Conservation (phyloP, 352 stramenopile species). For the Phytopythium boreale region DNA sequence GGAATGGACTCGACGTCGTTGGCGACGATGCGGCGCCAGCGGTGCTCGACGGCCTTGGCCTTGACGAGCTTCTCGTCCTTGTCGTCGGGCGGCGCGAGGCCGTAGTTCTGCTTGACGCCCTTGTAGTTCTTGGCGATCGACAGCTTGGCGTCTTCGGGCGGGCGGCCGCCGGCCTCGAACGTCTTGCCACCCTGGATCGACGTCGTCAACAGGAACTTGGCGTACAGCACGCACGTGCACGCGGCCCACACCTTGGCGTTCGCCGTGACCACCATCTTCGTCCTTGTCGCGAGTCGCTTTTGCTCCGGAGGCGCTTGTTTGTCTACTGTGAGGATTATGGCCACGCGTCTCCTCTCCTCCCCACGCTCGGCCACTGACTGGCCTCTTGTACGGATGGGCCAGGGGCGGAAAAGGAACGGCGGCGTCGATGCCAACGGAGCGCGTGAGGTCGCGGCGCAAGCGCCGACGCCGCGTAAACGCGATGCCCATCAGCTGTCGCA, state of each 20-base stretch:
- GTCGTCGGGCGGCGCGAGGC: slow-evolving; percentile 12
- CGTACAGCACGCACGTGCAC: slow-evolving; percentile 32
- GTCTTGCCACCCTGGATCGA: slow-evolving; percentile 34
- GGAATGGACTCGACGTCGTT: slow-evolving; percentile 46
- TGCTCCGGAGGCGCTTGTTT: background rate
- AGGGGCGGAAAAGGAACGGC: background rate
- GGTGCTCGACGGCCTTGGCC: slow-evolving; percentile 22
- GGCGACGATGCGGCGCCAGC: slow-evolving; percentile 34
- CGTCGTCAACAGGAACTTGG: slow-evolving; percentile 41
- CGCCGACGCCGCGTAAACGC: background rate
- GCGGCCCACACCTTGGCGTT: slow-evolving; percentile 34
- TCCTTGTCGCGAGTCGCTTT: background rate
- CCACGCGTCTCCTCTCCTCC: background rate
- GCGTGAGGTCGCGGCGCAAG: slow-evolving; percentile 5
- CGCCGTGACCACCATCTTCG: slow-evolving; percentile 10
- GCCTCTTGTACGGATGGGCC: background rate
- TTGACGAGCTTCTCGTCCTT: slow-evolving; percentile 20
- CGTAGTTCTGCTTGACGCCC: slow-evolving; percentile 21
- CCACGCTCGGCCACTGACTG: too few species aligned
- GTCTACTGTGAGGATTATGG: background rate
- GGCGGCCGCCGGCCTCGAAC: slow-evolving; percentile 30
- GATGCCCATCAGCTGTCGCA: slow-evolving; percentile 3
- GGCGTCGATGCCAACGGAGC: background rate
- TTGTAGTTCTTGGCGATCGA: slow-evolving; percentile 23
- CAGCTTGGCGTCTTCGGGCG: slow-evolving; percentile 34